Conservation (phyloP, 2,329 filamentous ascomycete genomes). For the Fusarium sulawesiense region DNA sequence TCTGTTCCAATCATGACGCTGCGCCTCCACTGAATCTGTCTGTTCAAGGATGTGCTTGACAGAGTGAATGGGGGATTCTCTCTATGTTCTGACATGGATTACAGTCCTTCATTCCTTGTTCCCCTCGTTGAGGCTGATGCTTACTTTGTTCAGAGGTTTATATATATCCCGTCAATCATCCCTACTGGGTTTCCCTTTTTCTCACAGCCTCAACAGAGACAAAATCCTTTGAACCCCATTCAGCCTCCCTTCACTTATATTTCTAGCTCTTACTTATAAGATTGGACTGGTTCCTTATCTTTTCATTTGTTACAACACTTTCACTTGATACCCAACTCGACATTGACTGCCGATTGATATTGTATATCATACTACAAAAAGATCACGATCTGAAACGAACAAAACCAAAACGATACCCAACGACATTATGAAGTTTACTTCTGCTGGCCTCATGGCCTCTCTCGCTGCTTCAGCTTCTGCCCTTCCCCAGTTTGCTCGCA, state of each 20-base stretch:
- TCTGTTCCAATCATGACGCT: constrained; percentile 26
- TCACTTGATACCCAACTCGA: constrained; percentile 21
- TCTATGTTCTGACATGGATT: constrained; percentile 9
- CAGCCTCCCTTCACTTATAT: constrained; percentile 26
- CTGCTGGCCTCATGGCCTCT: constrained; percentile 36
- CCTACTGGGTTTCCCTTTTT: not conserved
- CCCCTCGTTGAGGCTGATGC: constrained; percentile 28
- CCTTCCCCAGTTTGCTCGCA: constrained; percentile 28
- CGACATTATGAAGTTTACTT: constrained; percentile 39
- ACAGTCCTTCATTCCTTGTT: constrained; percentile 7
- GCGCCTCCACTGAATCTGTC: constrained; percentile 23
- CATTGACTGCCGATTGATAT: constrained; percentile 25
- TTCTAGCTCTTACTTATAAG: constrained; percentile 11
- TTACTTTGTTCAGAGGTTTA: constrained; percentile 15
- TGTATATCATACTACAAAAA: constrained; percentile 1
- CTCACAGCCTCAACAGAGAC: constrained; percentile 22
- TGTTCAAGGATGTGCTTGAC: constrained; percentile 18
- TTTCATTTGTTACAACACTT: not conserved
- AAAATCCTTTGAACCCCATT: constrained; percentile 13
- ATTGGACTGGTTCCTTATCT: constrained; percentile 29
- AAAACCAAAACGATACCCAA: constrained; percentile 12
- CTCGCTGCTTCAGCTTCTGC: constrained; percentile 35
- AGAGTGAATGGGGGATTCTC: not conserved
- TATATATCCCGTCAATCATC: constrained; percentile 19
- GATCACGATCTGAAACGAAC: not conserved